Evolutionary conservation across 108 stramenopile species (phyloP).

Genomic region (Craspedostauros australis): DNA sequence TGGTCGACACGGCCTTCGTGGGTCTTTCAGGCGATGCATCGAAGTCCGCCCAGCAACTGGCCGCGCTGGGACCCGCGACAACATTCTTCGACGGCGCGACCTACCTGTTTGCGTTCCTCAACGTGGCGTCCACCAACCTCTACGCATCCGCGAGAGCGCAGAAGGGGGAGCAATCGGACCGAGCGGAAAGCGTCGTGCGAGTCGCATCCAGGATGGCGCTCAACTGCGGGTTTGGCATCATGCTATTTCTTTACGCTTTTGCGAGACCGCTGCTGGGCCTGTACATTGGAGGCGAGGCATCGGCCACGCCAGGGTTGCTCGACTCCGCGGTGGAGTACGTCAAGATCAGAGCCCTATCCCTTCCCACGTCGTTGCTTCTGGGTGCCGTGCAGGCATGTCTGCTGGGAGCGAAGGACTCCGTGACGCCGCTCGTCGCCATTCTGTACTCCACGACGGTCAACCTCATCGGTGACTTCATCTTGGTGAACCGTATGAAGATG

Average conservation of each 20-base stretch:
- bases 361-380: conserved; percentile 76
- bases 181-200: conserved; percentile 66
- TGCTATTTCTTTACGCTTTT: conserved; percentile 53
- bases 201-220: conserved; percentile 63
- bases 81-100: conserved; percentile 84
- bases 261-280: conserved; percentile 62
- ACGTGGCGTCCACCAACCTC: conserved; percentile 85
- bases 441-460: conserved; percentile 67
- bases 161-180: conserved; percentile 20
- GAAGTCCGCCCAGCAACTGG: conserved; percentile 32
- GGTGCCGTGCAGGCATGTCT: conserved; percentile 76
- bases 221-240: conserved; percentile 61
- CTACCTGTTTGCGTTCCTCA: conserved; percentile 82
- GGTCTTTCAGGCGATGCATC: conserved; percentile 54
- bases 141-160: conserved; percentile 69
- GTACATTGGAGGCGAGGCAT: conserved; percentile 74
- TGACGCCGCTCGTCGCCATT: conserved; percentile 75
- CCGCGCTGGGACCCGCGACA: conserved; percentile 60
- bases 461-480: conserved; percentile 60
- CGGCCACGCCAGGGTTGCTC: conserved; percentile 53
- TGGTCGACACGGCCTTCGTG: conserved; percentile 83
- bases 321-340: conserved; percentile 77
- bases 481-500: conserved; percentile 59
- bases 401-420: conserved; percentile 78
- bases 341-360: conserved; percentile 73